phyloP scores from a whole-genome alignment of 2,329 filamentous ascomycete species.

The Chaetomium sp. region DNA sequence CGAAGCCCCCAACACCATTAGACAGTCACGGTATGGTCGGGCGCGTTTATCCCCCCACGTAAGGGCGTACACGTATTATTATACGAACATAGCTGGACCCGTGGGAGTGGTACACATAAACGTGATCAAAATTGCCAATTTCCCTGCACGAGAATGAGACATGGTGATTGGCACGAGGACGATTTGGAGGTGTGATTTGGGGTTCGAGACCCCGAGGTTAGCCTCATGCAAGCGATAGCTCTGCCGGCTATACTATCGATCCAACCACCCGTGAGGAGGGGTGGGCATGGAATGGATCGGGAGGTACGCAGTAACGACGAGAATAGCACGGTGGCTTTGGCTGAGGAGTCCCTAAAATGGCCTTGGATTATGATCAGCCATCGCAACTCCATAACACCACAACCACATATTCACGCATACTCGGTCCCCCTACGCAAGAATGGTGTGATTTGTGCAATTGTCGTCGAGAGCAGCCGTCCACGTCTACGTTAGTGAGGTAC shows the following conservation, averaged over 20 bases:
- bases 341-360: not conserved
- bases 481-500: not conserved
- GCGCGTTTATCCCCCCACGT: not conserved
- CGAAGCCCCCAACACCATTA: not conserved
- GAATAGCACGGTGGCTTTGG: not conserved
- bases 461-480: not conserved
- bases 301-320: not conserved
- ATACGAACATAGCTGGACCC: not conserved
- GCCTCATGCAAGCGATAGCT: constrained; percentile 1
- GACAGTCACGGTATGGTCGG: not conserved
- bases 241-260: not conserved
- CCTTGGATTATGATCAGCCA: not conserved
- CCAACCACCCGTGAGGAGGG: not conserved
- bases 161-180: not conserved
- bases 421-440: not conserved
- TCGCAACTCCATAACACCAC: not conserved
- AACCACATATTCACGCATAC: not conserved
- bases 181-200: not conserved
- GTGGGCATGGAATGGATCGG: no score
- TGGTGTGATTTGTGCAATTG: not conserved
- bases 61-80: not conserved
- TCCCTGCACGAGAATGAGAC: not conserved
- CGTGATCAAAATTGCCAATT: constrained; percentile 11
- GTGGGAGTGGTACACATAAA: constrained; percentile 9
- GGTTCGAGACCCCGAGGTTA: constrained; percentile 3